These are phyloP conservation scores for Colletotrichum sp. DNA, from an alignment of 2,329 filamentous ascomycete species.

Conservation along the genomic window DNA sequence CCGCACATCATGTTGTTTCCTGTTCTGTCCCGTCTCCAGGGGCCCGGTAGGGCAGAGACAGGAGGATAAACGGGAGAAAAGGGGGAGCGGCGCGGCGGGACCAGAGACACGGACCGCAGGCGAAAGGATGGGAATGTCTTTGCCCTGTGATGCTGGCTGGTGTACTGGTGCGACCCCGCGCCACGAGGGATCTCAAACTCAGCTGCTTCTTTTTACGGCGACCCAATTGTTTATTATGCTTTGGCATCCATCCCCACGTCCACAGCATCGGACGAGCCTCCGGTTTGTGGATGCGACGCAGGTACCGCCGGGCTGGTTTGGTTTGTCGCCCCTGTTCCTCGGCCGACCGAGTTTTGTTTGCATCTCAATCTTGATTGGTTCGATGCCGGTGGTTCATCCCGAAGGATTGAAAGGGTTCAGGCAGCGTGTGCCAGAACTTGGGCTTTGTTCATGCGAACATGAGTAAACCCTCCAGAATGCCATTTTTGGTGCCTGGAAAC, in stretches of 20 bases:
- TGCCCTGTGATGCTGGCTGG: neutral
- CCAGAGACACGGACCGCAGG: neutral
- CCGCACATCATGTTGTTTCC: neutral
- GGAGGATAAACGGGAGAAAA: neutral
- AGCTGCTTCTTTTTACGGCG: neutral
- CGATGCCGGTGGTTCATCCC: neutral
- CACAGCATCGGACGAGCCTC: conserved; percentile 1
- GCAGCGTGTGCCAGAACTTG: neutral
- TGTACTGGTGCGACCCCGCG: neutral
- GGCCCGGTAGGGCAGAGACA: neutral
- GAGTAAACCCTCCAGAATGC: neutral
- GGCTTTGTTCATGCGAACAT: neutral
- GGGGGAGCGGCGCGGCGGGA: neutral
- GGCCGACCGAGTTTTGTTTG: neutral
- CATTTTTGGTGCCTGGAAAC: neutral
- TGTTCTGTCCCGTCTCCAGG: neutral
- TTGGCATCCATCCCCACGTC: neutral
- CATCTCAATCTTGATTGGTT: neutral
- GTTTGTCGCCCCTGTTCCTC: neutral
- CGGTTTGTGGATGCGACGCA: neutral
- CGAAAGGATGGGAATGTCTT: neutral
- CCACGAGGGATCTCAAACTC: neutral
- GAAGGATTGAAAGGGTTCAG: neutral
- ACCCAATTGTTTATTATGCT: neutral
- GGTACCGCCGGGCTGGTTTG: neutral